These are phyloP conservation scores for Scutellospora calospora DNA, from an alignment of 371 early-diverging fungal species.

Conservation along the genomic window DNA sequence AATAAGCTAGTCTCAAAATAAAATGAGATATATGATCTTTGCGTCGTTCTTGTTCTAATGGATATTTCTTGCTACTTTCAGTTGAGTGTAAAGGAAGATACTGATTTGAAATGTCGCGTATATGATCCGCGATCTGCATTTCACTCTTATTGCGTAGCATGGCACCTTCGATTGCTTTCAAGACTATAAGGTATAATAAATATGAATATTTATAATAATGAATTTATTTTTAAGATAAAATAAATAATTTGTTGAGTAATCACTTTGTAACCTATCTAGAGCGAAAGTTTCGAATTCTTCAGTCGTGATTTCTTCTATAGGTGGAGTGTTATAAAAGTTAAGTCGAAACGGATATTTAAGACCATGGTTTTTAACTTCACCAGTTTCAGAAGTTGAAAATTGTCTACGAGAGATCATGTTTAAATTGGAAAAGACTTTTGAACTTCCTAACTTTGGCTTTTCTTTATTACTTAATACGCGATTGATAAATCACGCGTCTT, in stretches of 20 bases:
- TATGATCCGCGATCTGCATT: constrained; percentile 65
- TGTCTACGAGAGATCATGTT: too few relatives aligned
- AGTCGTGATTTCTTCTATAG: constrained; percentile 82
- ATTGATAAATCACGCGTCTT: too few relatives aligned
- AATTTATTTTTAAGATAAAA: background rate
- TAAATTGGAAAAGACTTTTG: too few relatives aligned
- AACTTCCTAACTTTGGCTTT: too few relatives aligned
- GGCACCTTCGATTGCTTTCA: constrained; percentile 87
- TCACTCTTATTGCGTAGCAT: constrained; percentile 73
- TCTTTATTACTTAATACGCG: too few relatives aligned
- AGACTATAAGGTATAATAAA: constrained; percentile 57
- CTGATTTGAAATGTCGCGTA: constrained; percentile 66
- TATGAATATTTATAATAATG: background rate
- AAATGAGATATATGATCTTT: constrained; percentile 96
- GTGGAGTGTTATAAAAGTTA: constrained; percentile 82
- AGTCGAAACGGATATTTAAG: constrained; percentile 53
- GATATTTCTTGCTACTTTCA: constrained; percentile 50
- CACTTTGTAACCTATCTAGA: constrained; percentile 90
- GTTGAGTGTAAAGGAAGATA: constrained; percentile 76
- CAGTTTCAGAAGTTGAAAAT: too few relatives aligned
- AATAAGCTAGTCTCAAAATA: constrained; percentile 92
- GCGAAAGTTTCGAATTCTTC: constrained; percentile 93
- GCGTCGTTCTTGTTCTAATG: constrained; percentile 74
- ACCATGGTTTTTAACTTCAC: too few relatives aligned
- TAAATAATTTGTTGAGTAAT: background rate